Evolutionary conservation across 805 yeast genomes (phyloP).

Genomic region (Starmerella vaccinii): DNA sequence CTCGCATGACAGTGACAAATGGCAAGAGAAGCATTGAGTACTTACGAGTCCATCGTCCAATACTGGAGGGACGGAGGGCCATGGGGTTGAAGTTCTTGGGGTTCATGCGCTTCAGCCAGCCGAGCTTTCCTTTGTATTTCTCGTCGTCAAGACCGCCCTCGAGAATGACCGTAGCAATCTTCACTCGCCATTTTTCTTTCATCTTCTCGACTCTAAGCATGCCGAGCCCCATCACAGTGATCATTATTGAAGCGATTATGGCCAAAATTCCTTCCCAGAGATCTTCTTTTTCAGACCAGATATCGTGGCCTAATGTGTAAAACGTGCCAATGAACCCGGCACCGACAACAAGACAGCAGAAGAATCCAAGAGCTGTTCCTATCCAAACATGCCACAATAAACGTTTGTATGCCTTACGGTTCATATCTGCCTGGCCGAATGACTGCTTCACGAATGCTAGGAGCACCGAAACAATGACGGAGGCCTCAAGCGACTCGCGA

Average conservation of each 20-base stretch:
- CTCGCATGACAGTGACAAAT: slow-evolving; percentile 83
- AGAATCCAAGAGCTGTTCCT: slow-evolving; percentile 64
- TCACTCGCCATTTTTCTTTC: slow-evolving; percentile 95
- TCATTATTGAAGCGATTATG: slow-evolving; percentile 78
- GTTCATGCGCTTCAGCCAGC: slow-evolving; percentile 17
- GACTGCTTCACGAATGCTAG: slow-evolving; percentile 88
- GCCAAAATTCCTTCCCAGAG: slow-evolving; percentile 96
- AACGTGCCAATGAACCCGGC: slow-evolving; percentile 91
- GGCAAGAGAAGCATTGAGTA: slow-evolving; percentile 87
- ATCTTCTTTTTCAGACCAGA: slow-evolving; percentile 82
- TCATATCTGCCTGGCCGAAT: slow-evolving; percentile 42
- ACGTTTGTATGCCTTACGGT: slow-evolving; percentile 42
- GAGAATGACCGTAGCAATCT: slow-evolving; percentile 75
- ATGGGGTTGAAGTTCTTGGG: slow-evolving; percentile 23
- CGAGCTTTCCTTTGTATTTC: slow-evolving; percentile 18
- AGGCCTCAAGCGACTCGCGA: slow-evolving; percentile 90
- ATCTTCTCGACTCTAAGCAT: slow-evolving; percentile 92
- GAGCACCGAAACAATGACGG: slow-evolving; percentile 79
- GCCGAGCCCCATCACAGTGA: slow-evolving; percentile 90
- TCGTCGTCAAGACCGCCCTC: slow-evolving; percentile 31
- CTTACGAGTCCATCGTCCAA: slow-evolving; percentile 43
- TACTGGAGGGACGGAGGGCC: slow-evolving; percentile 20
- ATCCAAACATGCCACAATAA: slow-evolving; percentile 76
- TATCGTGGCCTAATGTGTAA: slow-evolving; percentile 67
- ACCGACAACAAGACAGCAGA: slow-evolving; percentile 75